phyloP scores from a whole-genome alignment of 805 yeast species.

The Pichia membranifaciens region DNA sequence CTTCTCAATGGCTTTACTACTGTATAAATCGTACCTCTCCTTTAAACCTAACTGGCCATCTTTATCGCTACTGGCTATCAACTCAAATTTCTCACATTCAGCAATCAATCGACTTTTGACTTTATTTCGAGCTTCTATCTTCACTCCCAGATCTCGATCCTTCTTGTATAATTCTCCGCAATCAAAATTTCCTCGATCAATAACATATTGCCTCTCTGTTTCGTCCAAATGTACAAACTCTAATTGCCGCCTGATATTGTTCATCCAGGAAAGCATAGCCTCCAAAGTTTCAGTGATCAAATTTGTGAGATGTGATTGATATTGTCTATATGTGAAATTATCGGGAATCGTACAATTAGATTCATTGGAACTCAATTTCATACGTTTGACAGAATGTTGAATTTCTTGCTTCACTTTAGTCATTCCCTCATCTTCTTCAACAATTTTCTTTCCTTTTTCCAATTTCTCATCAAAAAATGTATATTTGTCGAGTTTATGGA shows the following conservation, averaged over 20 bases:
- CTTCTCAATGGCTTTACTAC: conserved; percentile 7
- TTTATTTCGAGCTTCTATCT: conserved; percentile 25
- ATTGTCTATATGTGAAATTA: conserved; percentile 22
- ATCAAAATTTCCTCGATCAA: conserved; percentile 35
- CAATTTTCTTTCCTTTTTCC: background rate
- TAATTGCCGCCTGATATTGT: conserved; percentile 19
- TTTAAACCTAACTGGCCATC: conserved; percentile 7
- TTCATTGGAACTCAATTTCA: background rate
- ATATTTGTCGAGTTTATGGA: conserved; percentile 11
- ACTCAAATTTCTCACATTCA: conserved; percentile 20
- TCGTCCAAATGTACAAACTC: conserved; percentile 29
- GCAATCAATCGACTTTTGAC: conserved; percentile 28
- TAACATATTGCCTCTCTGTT: conserved; percentile 33
- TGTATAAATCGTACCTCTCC: conserved; percentile 11
- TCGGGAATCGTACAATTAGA: conserved; percentile 1
- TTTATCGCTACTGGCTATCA: conserved; percentile 13
- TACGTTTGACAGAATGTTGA: conserved; percentile 1
- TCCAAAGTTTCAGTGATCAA: conserved; percentile 32
- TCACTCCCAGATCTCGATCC: conserved; percentile 30
- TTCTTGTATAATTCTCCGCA: conserved; percentile 39
- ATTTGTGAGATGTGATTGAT: conserved; percentile 33
- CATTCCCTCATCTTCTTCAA: background rate
- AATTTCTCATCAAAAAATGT: conserved; percentile 16
- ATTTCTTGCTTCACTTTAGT: background rate
- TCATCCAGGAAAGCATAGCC: conserved; percentile 24